Conservation (phyloP, 129 eudicot species). For the Flaveria sonorensis region DNA sequence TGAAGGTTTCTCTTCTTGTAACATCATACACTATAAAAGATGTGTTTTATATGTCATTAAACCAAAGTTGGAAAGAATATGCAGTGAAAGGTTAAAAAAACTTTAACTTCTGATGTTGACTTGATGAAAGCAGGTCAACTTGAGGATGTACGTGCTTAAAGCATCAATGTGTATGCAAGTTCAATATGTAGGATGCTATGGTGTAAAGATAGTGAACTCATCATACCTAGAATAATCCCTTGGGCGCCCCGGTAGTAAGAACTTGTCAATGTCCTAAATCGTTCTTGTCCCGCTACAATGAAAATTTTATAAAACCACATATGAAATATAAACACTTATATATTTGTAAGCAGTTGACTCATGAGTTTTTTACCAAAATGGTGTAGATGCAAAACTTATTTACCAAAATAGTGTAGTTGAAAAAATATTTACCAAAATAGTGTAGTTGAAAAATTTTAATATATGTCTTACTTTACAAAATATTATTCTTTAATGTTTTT, state of each 20-base stretch:
- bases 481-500: too few species aligned
- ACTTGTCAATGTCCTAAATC: conserved; percentile 92
- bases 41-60: background rate
- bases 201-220: conserved; percentile 9
- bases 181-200: background rate
- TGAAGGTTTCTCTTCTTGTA: conserved; percentile 88
- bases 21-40: conserved; percentile 72
- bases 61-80: background rate
- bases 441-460: too few species aligned
- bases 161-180: background rate
- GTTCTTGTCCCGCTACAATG: conserved; percentile 92
- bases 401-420: too few species aligned
- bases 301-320: conserved; percentile 9
- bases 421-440: too few species aligned
- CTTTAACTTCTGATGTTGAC: background rate
- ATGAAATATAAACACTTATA: background rate
- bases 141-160: background rate
- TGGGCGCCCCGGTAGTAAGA: conserved; percentile 97
- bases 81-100: background rate
- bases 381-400: too few species aligned
- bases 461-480: too few species aligned
- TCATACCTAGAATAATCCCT: conserved; percentile 88
- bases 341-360: background rate
- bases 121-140: background rate
- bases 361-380: too few species aligned